These are phyloP conservation scores for Cytospora leucostoma DNA, from an alignment of 2,329 filamentous ascomycete genomes.

Conservation along the genomic window DNA sequence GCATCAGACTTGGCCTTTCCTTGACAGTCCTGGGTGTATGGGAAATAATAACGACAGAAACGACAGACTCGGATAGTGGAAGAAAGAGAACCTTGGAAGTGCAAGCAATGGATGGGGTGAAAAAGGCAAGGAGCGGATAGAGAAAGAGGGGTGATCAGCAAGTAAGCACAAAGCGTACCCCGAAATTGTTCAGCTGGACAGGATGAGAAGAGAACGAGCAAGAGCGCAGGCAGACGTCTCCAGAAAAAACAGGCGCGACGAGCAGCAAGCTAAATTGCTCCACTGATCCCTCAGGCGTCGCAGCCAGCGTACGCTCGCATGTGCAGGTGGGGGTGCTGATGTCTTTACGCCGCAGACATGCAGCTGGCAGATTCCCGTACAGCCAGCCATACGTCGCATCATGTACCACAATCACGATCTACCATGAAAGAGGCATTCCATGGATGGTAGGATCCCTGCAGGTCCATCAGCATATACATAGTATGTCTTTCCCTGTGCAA, in stretches of 20 bases:
- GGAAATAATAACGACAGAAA: no score
- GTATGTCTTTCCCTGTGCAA: neutral
- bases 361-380: constrained; percentile 10
- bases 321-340: constrained; percentile 17
- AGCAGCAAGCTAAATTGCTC: constrained; percentile 18
- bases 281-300: neutral
- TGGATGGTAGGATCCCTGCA: constrained; percentile 2
- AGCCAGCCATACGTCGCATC: constrained; percentile 10
- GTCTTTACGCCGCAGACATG: constrained; percentile 20
- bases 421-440: no score
- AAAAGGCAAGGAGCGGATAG: neutral
- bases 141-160: neutral
- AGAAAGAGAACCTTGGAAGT: neutral
- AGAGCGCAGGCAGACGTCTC: constrained; percentile 5
- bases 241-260: constrained; percentile 13
- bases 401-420: constrained; percentile 4
- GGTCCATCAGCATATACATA: neutral
- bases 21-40: neutral
- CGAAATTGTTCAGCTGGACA: constrained; percentile 9
- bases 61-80: neutral
- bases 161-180: neutral
- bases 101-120: neutral
- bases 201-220: neutral
- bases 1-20: neutral
- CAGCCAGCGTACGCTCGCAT: neutral